These are phyloP conservation scores for Polytolypa hystricis DNA, from an alignment of 2,329 filamentous ascomycete species.

Conservation along the genomic window DNA sequence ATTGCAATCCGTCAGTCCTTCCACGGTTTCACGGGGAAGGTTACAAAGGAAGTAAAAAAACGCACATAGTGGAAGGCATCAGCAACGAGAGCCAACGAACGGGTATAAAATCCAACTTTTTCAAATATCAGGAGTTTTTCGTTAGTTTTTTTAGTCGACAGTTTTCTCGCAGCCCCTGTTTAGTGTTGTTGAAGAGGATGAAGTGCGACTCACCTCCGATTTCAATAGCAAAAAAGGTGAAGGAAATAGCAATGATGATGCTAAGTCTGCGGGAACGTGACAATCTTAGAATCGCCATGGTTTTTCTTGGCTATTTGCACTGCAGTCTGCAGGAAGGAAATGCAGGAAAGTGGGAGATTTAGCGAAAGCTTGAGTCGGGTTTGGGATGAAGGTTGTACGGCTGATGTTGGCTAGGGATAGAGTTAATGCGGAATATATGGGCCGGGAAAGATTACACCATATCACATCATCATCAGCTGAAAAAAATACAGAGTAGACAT, in stretches of 20 bases:
- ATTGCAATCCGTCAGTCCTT: too few relatives aligned
- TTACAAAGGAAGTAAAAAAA: conserved; percentile 2
- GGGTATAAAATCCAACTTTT: conserved; percentile 56
- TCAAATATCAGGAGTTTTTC: background rate
- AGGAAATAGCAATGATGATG: conserved; percentile 36
- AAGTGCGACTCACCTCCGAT: conserved; percentile 32
- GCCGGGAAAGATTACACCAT: too few relatives aligned
- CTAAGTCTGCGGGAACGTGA: conserved; percentile 14
- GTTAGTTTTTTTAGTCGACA: background rate
- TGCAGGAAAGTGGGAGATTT: too few relatives aligned
- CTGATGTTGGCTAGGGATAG: too few relatives aligned
- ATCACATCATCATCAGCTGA: too few relatives aligned
- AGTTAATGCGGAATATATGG: too few relatives aligned
- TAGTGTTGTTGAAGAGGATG: too few relatives aligned
- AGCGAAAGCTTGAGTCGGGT: too few relatives aligned
- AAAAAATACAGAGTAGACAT: too few relatives aligned
- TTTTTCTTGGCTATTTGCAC: too few relatives aligned
- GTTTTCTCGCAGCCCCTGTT: background rate
- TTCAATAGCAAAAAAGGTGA: conserved; percentile 37
- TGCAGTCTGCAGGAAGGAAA: too few relatives aligned
- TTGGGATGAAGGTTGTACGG: too few relatives aligned
- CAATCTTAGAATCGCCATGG: conserved; percentile 21
- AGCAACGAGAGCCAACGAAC: conserved; percentile 59
- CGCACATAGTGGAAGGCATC: conserved; percentile 69
- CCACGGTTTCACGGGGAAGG: background rate